Evolutionary conservation across 1,284 basidiomycete genomes (phyloP), one percentile per base, ranked within the genome.

Genomic region (Schizophyllum commune): DNA sequence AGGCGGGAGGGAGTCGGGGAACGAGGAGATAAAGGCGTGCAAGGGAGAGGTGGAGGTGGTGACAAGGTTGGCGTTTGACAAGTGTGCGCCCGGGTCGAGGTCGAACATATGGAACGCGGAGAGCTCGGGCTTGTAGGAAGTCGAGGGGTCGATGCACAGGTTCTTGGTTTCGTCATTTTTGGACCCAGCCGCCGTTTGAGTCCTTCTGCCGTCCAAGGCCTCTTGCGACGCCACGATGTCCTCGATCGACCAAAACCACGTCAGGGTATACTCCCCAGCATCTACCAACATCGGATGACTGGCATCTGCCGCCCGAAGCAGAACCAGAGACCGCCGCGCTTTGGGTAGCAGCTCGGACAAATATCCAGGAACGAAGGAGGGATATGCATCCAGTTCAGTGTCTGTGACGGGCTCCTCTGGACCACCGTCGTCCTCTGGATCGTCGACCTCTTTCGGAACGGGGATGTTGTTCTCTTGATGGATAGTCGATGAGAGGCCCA

Each of bases 171-270:
- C 15, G 17, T 11, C 15, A 21, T 15, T 2, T 53, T 32, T 9
- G 62, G 60, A 15, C n/a, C 9, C 5, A 7, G 22, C 7, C 13
- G 55, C 32, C 55, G 6, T 27, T 9, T 27, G 7, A 9, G 5
- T 9, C 5, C 7, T 27, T 58, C 58, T 8, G 61, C 19, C 5
- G 61, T 54, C 62, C 47, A 27, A 64, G 67, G 64, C 66, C 64
- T 78, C 81, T 83, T 34, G 77, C 6, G 52, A 54, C n/a, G 69
- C 72, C 22, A 77, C 69, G 11, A 91, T 76, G 39, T 81, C 79
- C 11, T 76, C 72, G 59, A 76, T 71, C 0, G 79, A 79, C 90
- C 90, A 92, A 56, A 86, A 72, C 90, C 89, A 92, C 3, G 70
- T 68, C 1, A 89, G 75, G n/a, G 70, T 70, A 22, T 66, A 69